Percentiles rank a stretch among this genome's conserved stretches.
phyloP scores from a whole-genome alignment of 2,329 filamentous ascomycete species.

The Myotisia sp. region DNA sequence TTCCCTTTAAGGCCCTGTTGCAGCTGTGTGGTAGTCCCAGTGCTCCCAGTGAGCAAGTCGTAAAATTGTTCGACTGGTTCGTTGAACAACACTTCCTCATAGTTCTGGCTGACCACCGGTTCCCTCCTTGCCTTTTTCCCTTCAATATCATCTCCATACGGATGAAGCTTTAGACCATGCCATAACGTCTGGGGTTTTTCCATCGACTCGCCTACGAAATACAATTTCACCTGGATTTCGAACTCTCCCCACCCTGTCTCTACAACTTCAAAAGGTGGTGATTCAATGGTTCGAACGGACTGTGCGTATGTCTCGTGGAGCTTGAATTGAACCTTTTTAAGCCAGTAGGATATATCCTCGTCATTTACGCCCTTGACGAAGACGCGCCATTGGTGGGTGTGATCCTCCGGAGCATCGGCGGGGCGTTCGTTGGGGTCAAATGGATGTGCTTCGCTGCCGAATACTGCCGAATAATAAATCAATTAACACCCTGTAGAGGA shows the following conservation, averaged over 20 bases:
- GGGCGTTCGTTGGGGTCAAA: constrained; percentile 68
- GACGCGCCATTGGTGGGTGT: constrained; percentile 93
- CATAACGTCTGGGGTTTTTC: constrained; percentile 96
- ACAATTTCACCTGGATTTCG: constrained; percentile 86
- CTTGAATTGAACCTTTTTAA: constrained; percentile 95
- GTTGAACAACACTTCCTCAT: constrained; percentile 94
- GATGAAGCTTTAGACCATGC: constrained; percentile 80
- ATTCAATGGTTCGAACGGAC: constrained; percentile 70
- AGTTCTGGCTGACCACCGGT: constrained; percentile 62
- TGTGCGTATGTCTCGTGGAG: constrained; percentile 94
- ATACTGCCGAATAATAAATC: constrained; percentile 38
- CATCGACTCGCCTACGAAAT: constrained; percentile 72
- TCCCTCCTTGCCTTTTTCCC: constrained; percentile 51
- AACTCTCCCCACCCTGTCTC: constrained; percentile 99
- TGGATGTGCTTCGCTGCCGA: constrained; percentile 64
- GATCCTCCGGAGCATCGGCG: constrained; percentile 63
- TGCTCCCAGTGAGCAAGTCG: constrained; percentile 65
- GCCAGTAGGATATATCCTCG: constrained; percentile 85
- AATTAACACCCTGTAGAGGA: not conserved
- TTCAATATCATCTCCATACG: constrained; percentile 67
- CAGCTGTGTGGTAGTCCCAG: constrained; percentile 32
- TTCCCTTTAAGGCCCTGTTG: constrained; percentile 33
- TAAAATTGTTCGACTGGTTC: constrained; percentile 90
- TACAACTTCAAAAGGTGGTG: constrained; percentile 65
- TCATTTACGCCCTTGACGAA: constrained; percentile 84